A percentile compares a stretch with the other conserved stretches of the same genome.
Conservation (phyloP, 2,329 filamentous ascomycete species). For the Claviceps capensis region DNA sequence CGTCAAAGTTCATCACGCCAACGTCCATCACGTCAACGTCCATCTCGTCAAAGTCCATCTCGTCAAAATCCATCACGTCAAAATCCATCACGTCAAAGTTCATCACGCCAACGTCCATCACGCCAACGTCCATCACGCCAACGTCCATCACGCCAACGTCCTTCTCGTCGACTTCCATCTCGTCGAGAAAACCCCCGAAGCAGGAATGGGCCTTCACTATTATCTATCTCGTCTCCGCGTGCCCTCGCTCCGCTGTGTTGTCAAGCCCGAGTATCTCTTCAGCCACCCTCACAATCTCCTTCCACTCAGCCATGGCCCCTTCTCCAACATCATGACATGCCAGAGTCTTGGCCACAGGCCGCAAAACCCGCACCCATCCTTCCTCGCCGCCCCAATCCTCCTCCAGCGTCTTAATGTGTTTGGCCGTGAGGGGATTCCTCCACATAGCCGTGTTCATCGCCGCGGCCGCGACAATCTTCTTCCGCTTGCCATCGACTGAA, state of each 20-base stretch:
- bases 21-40: too few relatives aligned
- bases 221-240: background rate
- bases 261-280: slow-evolving; percentile 33
- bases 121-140: too few relatives aligned
- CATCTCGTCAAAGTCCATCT: too few relatives aligned
- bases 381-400: slow-evolving; percentile 55
- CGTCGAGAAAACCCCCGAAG: too few relatives aligned
- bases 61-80: too few relatives aligned
- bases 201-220: too few relatives aligned
- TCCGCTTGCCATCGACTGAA: slow-evolving; percentile 35
- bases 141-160: too few relatives aligned
- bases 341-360: slow-evolving; percentile 60
- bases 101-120: too few relatives aligned
- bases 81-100: too few relatives aligned
- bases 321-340: slow-evolving; percentile 76
- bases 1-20: too few relatives aligned
- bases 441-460: slow-evolving; percentile 92
- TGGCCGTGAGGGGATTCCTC: slow-evolving; percentile 65
- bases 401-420: slow-evolving; percentile 55
- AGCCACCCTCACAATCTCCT: slow-evolving; percentile 53
- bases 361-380: slow-evolving; percentile 50
- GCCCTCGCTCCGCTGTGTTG: background rate
- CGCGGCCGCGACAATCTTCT: slow-evolving; percentile 62
- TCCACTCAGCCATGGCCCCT: slow-evolving; percentile 76
- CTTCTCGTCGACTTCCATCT: too few relatives aligned